phyloP scores from a whole-genome alignment of 2,329 filamentous ascomycete genomes.

The Fusarium compactum region DNA sequence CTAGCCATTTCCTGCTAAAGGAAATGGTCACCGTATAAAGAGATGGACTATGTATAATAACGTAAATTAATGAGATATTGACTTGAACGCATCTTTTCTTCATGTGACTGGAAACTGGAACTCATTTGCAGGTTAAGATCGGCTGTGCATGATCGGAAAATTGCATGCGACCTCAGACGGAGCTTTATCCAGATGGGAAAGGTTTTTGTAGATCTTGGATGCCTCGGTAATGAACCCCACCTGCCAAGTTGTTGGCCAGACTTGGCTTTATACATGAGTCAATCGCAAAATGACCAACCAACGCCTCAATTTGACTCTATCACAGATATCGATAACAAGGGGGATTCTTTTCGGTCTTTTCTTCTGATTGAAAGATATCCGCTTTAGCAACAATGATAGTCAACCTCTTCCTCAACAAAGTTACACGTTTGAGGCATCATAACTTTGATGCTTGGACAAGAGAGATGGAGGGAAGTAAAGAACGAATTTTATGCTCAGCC shows the following conservation, averaged over 20 bases:
- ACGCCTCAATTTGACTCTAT: background rate
- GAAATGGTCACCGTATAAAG: background rate
- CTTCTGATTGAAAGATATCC: rapidly evolving
- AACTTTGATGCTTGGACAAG: background rate
- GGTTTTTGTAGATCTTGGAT: background rate
- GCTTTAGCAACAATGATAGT: rapidly evolving
- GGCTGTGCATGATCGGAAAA: background rate
- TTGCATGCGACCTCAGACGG: background rate
- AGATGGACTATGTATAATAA: background rate
- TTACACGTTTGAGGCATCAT: background rate
- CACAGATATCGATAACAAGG: background rate
- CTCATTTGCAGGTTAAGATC: background rate
- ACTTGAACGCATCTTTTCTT: background rate
- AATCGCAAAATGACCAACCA: background rate
- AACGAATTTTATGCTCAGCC: background rate
- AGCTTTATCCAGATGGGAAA: background rate
- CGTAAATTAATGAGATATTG: constrained; percentile 15
- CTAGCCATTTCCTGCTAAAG: background rate
- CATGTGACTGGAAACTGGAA: background rate
- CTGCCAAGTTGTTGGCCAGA: background rate
- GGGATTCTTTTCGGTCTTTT: background rate
- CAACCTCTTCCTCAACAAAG: background rate
- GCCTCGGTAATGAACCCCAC: no score
- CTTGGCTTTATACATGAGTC: background rate
- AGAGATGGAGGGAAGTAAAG: background rate